Evolutionary conservation across 768 basidiomycete genomes (phyloP), one percentile per base, ranked within the genome.

Genomic region (Pholiota molesta): DNA sequence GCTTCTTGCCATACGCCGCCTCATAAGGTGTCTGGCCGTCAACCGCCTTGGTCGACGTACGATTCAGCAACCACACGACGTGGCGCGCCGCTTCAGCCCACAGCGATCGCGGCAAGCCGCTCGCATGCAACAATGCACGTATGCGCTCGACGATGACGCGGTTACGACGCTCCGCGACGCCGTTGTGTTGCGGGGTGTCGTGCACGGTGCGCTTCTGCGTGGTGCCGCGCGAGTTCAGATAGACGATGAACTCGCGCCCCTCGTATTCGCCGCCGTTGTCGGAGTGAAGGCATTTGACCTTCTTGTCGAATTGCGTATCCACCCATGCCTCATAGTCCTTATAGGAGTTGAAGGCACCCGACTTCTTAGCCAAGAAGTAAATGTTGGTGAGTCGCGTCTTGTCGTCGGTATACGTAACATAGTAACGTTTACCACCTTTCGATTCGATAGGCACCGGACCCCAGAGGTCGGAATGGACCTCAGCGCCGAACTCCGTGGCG

Each of bases 181-280:
- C 79, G 58, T 83, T 84, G 45, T 83, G 72, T 54, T 78, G 68
- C 0, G 77, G 81, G 0, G 77, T 79, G 62, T 84, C 72, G 19
- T 79, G 78, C 0, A 76, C 68, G 1, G 78, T 82, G 1, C 77
- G 66, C 52, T 78, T 71, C 13, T n/a, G 73, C 73, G 4, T 60
- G 31, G 78, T 85, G 0, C 85, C 85, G 8, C 74, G 67, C 0
- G 57, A 53, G 1, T 73, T 65, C 0, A 81, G 69, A 52, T 78
- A 69, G 0, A 55, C 1, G 3, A 62, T 64, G 31, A 85, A 76
- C 7, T 73, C 72, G 0, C 74, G 66, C 8, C 72, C 73, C n/a
- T 74, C 60, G 52, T 80, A 83, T 55, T 85, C 77, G 4, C 81
- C 78, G 1, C 83, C 80, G 10, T 69, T 66, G 68, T 85, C 81